Conservation (phyloP, 140 eudicot species). For the Ambrosia hybrid region DNA sequence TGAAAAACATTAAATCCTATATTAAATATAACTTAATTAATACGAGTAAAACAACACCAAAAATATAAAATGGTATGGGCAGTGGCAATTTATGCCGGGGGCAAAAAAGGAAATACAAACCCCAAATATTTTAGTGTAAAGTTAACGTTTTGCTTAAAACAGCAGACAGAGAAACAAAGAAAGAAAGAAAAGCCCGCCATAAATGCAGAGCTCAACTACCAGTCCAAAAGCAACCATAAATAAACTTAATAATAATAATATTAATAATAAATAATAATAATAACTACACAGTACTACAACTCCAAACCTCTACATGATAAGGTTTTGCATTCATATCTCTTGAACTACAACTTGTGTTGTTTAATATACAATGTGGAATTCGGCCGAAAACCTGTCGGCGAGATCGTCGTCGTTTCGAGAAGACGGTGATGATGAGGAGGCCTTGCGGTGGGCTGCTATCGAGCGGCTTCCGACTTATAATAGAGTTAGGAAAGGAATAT, state of each 20-base stretch:
- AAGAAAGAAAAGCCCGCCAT: constrained; percentile 55
- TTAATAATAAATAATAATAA: no score
- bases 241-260: neutral
- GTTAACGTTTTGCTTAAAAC: constrained; percentile 36
- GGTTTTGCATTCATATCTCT: constrained; percentile 17
- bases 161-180: constrained; percentile 11
- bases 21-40: no score
- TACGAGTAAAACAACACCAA: no score
- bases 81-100: neutral
- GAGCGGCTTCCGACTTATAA: constrained; percentile 78
- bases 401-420: constrained; percentile 83
- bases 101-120: neutral
- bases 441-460: constrained; percentile 89
- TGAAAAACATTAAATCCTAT: no score
- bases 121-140: constrained; percentile 15
- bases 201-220: constrained; percentile 63
- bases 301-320: constrained; percentile 24
- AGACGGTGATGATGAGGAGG: constrained; percentile 83
- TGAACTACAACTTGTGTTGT: neutral
- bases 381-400: constrained; percentile 65
- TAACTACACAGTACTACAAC: neutral
- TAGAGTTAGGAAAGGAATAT: constrained; percentile 73
- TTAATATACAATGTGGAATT: constrained; percentile 58
- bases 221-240: constrained; percentile 13
- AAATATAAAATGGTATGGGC: neutral